A percentile compares a stretch with the other conserved stretches of the same genome.
Evolutionary conservation across 257 asterid species (phyloP).

Genomic region (Solanum piurae): DNA sequence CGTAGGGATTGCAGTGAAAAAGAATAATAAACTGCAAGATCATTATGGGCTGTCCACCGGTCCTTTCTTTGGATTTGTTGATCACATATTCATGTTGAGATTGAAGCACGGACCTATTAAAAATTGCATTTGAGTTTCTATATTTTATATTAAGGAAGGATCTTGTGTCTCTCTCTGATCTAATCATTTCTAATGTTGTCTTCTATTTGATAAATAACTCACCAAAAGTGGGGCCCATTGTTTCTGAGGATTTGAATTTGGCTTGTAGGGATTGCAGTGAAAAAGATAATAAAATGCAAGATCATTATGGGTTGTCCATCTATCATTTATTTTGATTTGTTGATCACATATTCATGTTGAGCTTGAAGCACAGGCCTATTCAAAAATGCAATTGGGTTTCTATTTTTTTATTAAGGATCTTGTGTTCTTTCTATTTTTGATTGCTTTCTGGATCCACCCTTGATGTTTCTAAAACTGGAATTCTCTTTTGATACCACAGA

Average conservation of each 20-base stretch:
- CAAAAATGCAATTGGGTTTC: neutral
- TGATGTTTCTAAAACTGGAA: conserved; percentile 1
- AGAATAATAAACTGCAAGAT: neutral
- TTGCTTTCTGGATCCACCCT: neutral
- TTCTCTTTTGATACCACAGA: conserved; percentile 10
- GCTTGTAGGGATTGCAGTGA: neutral
- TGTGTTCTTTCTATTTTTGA: neutral
- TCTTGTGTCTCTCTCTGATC: neutral
- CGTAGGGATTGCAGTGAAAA: neutral
- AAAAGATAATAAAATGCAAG: neutral
- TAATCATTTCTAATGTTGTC: neutral
- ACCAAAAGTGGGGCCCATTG: neutral
- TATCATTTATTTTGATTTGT: neutral
- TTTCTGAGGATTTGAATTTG: neutral
- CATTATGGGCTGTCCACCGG: neutral
- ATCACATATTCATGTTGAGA: neutral
- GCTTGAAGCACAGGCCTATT: neutral
- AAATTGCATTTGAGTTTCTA: neutral
- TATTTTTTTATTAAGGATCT: neutral
- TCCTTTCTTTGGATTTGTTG: neutral
- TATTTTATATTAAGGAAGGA: neutral
- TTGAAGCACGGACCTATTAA: neutral
- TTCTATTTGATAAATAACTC: neutral
- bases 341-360: neutral
- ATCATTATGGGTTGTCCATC: neutral